Evolutionary conservation across 306 rosid genomes (phyloP), one percentile per base, ranked within the genome.

Genomic region (Pachyrhizus erosus): DNA sequence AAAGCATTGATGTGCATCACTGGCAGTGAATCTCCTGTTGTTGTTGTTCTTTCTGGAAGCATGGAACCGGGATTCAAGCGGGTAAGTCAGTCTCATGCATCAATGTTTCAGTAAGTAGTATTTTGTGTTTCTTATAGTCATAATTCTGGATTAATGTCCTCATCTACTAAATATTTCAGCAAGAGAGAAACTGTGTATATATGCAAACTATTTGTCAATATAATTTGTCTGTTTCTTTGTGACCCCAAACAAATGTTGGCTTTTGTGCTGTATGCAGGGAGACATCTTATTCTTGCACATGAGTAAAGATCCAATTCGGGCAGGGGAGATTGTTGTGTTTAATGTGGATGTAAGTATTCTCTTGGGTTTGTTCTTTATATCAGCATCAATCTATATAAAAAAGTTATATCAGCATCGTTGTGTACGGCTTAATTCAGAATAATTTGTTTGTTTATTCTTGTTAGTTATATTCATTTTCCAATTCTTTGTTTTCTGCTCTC

Each of bases 251-350:
- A 70, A 67, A 73, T 74, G 48, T 39, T 86, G 20, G 45, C 31
- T 51, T 49, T 70, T 13, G 3, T 82, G 58, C 74, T 24, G 60
- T 31, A 29, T 84, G 45, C 85, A 93, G 98, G 98, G 98, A 42
- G 99, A 95, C 89, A 95, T 95, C 82, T 89, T 93, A 68, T 95
- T 95, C 86, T 86, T 95, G 82, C 98, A 88, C 91, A 91, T 95
- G 98, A 91, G 89, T 85, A 88, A 90, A 51, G 98, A 91, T 67
- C 98, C 98, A 43, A 95, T 95, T 82, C 94, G 98, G 58, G 92
- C 98, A 0, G 98, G 98, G 82, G 98, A 95, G 86, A 95, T 95
- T 89, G 98, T 95, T 75, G 98, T 95, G 14, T 95, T 95, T 68
- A 93, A 95, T 77, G 89, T 91, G 23, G 98, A 93, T 80, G 99